A percentile compares a stretch with the other conserved stretches of the same genome.
Conservation (phyloP, 345 rosid species). For the Xanthoceras sorbifolium region DNA sequence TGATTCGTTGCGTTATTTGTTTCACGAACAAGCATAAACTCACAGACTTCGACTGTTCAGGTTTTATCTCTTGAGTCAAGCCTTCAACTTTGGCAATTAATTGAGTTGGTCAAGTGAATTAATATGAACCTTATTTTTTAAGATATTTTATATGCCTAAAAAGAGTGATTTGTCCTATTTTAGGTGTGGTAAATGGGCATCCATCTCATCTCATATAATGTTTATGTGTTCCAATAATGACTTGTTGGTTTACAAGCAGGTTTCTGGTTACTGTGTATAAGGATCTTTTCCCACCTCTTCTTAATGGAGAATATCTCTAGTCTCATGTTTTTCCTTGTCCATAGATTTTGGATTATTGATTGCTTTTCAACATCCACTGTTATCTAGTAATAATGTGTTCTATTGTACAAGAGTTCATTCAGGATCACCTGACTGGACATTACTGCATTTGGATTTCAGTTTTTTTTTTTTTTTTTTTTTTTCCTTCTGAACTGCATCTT, state of each 20-base stretch:
- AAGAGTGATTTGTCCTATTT: background rate
- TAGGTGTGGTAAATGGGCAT: background rate
- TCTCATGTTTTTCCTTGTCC: background rate
- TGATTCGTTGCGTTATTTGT: background rate
- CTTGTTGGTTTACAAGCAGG: background rate
- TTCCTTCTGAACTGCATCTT: background rate
- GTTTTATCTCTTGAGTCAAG: background rate
- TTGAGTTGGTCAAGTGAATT: background rate
- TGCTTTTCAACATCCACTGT: background rate
- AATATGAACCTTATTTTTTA: background rate
- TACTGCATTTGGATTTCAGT: background rate
- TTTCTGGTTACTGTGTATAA: background rate
- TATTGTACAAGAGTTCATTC: background rate
- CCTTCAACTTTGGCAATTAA: conserved; percentile 4
- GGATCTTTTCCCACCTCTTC: background rate
- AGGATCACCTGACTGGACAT: background rate
- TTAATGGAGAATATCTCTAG: background rate
- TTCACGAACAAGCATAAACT: background rate
- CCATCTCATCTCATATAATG: background rate
- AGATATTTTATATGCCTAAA: background rate
- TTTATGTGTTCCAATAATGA: background rate
- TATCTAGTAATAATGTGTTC: background rate
- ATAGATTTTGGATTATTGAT: background rate
- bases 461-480: background rate
- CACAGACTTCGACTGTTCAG: background rate